phyloP scores from a whole-genome alignment of 164 flowering plant genomes.

The Buxus sempervirens region DNA sequence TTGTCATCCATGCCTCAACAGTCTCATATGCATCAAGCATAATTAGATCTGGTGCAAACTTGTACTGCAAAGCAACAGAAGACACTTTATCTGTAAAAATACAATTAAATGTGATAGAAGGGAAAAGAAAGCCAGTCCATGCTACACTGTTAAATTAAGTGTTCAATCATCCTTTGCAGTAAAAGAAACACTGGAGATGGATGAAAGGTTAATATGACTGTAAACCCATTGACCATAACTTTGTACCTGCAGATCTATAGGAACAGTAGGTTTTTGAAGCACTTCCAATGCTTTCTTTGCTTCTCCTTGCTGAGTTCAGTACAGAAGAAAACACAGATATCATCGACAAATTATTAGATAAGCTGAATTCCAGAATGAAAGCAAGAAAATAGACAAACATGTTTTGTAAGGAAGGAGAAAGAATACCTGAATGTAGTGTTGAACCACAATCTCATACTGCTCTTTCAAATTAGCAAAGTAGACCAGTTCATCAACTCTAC shows the following conservation, averaged over 20 bases:
- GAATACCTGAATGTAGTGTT: constrained; percentile 91
- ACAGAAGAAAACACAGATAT: neutral
- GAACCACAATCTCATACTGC: constrained; percentile 91
- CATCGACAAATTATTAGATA: neutral
- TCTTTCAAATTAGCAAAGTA: constrained; percentile 90
- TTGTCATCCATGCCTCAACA: constrained; percentile 95
- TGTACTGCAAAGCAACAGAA: constrained; percentile 65
- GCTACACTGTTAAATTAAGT: neutral
- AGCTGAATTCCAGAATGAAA: too few species aligned
- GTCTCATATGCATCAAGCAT: constrained; percentile 99
- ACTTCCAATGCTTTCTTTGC: constrained; percentile 94
- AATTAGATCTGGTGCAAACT: constrained; percentile 96
- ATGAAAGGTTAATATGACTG: neutral
- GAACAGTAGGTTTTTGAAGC: constrained; percentile 80
- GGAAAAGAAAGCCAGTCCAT: neutral
- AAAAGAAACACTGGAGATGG: neutral
- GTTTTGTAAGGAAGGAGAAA: neutral
- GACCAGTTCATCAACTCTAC: constrained; percentile 94
- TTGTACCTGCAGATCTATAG: constrained; percentile 83
- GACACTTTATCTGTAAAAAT: neutral
- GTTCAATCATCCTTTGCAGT: too few species aligned
- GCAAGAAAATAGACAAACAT: too few species aligned
- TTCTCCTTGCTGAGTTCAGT: constrained; percentile 80
- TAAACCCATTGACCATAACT: constrained; percentile 9
- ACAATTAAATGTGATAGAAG: neutral